Conservation (phyloP, 2,329 filamentous ascomycete genomes). For the Penicillium crustosum region DNA sequence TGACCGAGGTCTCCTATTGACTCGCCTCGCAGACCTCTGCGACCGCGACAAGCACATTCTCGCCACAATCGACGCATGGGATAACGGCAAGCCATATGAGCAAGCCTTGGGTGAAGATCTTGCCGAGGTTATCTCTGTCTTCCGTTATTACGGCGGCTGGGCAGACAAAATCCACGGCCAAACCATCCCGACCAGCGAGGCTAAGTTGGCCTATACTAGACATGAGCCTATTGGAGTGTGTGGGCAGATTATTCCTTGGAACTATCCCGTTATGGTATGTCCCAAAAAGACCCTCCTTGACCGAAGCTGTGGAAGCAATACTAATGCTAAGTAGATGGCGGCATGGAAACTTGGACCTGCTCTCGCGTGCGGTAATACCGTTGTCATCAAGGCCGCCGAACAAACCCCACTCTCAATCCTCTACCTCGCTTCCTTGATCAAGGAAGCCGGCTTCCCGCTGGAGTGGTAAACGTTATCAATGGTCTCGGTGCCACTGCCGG, state of each 20-base stretch:
- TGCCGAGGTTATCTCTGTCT: slow-evolving; percentile 8
- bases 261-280: slow-evolving; percentile 7
- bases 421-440: slow-evolving; percentile 17
- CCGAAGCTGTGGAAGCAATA: background rate
- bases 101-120: slow-evolving; percentile 3
- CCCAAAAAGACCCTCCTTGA: accelerated
- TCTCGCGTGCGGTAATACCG: slow-evolving; percentile 11
- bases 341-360: slow-evolving; percentile 9
- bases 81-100: slow-evolving; percentile 4
- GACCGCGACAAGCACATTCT: slow-evolving; percentile 13
- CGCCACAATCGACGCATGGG: slow-evolving; percentile 3
- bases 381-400: slow-evolving; percentile 10
- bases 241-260: slow-evolving; percentile 9
- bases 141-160: slow-evolving; percentile 78
- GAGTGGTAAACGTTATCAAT: slow-evolving; percentile 27
- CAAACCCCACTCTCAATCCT: slow-evolving; percentile 10
- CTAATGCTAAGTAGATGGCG: slow-evolving; percentile 1
- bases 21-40: background rate
- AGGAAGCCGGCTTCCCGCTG: slow-evolving; percentile 25
- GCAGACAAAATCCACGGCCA: slow-evolving; percentile 94
- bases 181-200: slow-evolving; percentile 54
- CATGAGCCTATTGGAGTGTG: slow-evolving; percentile 3
- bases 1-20: background rate
- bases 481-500: slow-evolving; percentile 22
- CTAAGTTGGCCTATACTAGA: slow-evolving; percentile 7